Percentiles rank a stretch among this genome's conserved stretches.
phyloP scores from a whole-genome alignment of 1,139 yeast genomes.

The Hyphopichia fennica region DNA sequence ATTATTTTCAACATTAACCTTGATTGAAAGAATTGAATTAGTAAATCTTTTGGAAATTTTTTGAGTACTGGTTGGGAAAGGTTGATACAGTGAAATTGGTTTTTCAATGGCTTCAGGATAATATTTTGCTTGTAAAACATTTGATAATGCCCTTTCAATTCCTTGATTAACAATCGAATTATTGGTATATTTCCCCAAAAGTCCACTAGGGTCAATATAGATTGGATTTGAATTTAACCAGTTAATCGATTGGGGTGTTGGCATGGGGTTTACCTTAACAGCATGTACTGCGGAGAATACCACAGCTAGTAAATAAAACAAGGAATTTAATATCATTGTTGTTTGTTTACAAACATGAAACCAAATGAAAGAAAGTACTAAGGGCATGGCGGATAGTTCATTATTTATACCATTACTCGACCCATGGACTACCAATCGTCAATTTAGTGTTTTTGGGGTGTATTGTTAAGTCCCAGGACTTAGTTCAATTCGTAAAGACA shows the following conservation, averaged over 20 bases:
- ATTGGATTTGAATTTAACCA: slow-evolving; percentile 11
- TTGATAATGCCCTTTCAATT: slow-evolving; percentile 16
- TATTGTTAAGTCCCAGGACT: too few species aligned
- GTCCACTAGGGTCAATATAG: slow-evolving; percentile 8
- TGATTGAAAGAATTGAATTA: neutral
- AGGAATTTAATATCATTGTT: too few species aligned
- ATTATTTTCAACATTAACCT: slow-evolving; percentile 37
- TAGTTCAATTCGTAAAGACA: too few species aligned
- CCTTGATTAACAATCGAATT: slow-evolving; percentile 15
- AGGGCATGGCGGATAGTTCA: too few species aligned
- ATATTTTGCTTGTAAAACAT: slow-evolving; percentile 22
- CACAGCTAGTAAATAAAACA: too few species aligned
- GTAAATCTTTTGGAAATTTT: slow-evolving; percentile 1
- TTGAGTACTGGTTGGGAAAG: slow-evolving; percentile 11
- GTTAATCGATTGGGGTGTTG: slow-evolving; percentile 10
- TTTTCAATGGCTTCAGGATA: slow-evolving; percentile 26
- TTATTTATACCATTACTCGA: too few species aligned
- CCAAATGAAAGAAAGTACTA: too few species aligned
- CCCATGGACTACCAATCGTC: too few species aligned
- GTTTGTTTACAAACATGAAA: too few species aligned
- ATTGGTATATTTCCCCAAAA: slow-evolving; percentile 5
- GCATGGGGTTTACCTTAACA: slow-evolving; percentile 13
- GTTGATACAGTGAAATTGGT: slow-evolving; percentile 11
- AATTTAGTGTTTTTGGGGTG: too few species aligned
- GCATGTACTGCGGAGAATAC: neutral